Conservation (phyloP, 306 rosid genomes). For the Begonia fuchsioides region DNA sequence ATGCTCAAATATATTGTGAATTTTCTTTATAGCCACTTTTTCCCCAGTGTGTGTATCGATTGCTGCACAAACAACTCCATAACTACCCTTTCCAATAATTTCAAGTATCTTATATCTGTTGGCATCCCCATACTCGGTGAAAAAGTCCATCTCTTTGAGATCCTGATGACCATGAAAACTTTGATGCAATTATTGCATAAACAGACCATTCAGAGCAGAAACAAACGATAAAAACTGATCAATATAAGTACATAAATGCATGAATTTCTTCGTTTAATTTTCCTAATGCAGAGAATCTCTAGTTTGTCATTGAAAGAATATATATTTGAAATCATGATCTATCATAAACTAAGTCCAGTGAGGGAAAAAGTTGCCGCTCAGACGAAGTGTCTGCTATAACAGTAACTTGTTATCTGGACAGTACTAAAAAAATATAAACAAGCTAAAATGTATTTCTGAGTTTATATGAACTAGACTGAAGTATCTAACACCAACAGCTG, state of each 20-base stretch:
- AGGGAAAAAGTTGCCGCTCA: too few species aligned
- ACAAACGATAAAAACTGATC: neutral
- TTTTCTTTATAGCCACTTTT: slow-evolving; percentile 89
- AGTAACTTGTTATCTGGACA: too few species aligned
- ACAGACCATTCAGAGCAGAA: neutral
- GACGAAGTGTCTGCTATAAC: too few species aligned
- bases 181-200: neutral
- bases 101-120: slow-evolving; percentile 81
- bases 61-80: slow-evolving; percentile 95
- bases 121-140: slow-evolving; percentile 85
- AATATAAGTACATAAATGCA: neutral
- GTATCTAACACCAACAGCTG: too few species aligned
- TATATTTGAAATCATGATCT: too few species aligned
- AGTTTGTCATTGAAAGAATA: neutral
- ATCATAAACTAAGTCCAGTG: too few species aligned
- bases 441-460: too few species aligned
- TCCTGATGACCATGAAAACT: slow-evolving; percentile 23
- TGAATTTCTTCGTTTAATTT: neutral
- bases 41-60: slow-evolving; percentile 77
- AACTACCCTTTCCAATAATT: slow-evolving; percentile 92
- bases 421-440: too few species aligned
- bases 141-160: slow-evolving; percentile 56
- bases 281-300: neutral
- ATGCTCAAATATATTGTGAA: slow-evolving; percentile 76
- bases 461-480: too few species aligned